A percentile compares a stretch with the other conserved stretches of the same genome.
These are phyloP conservation scores for Coffea humblotiana DNA, from an alignment of 305 asterid species.

Conservation along the genomic window DNA sequence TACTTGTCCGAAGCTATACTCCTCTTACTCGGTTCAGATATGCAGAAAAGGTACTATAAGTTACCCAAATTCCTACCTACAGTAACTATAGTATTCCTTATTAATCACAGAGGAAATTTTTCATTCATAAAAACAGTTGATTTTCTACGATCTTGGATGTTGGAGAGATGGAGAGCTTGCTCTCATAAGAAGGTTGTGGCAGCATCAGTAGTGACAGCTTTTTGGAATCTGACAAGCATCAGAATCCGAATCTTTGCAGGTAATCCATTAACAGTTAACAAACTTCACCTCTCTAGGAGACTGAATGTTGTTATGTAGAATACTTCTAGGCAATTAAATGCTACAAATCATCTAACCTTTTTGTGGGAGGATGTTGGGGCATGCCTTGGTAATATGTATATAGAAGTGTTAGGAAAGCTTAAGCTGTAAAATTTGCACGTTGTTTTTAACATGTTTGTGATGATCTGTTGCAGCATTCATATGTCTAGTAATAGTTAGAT, in stretches of 20 bases:
- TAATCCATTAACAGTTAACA: constrained; percentile 20
- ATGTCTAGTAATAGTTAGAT: constrained; percentile 69
- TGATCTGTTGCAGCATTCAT: constrained; percentile 63
- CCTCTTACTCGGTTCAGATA: constrained; percentile 52
- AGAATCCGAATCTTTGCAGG: constrained; percentile 80
- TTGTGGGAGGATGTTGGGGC: not conserved
- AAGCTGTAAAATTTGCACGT: not conserved
- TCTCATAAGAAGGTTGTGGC: constrained; percentile 74
- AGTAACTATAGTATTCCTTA: not conserved
- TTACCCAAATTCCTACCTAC: not conserved
- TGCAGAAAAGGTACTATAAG: constrained; percentile 52
- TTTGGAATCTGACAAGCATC: constrained; percentile 82
- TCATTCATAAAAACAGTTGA: constrained; percentile 40
- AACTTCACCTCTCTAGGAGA: not conserved
- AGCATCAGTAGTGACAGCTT: constrained; percentile 60
- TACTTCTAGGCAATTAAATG: not conserved
- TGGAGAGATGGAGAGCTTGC: constrained; percentile 70
- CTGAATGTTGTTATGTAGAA: not conserved
- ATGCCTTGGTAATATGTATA: not conserved
- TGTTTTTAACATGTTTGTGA: not conserved
- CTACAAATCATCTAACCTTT: not conserved
- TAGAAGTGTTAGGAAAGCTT: not conserved
- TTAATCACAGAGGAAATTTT: constrained; percentile 1
- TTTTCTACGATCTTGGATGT: constrained; percentile 36
- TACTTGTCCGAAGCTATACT: constrained; percentile 62